phyloP scores from a whole-genome alignment of 1,139 yeast genomes.

The Blastobotrys illinoisensis region DNA sequence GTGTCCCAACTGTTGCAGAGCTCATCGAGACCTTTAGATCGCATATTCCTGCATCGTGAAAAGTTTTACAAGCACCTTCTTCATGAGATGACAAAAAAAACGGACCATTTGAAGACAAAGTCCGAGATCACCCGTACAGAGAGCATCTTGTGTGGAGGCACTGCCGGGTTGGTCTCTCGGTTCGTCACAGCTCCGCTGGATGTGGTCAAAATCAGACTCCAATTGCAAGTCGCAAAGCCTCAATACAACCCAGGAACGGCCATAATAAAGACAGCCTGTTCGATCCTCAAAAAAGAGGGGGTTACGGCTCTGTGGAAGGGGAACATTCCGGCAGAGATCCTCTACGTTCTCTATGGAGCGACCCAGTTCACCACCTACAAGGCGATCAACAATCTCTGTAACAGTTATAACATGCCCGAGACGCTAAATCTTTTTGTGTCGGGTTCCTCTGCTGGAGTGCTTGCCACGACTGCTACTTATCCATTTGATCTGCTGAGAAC shows the following conservation, averaged over 20 bases:
- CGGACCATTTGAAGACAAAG: conserved; percentile 28
- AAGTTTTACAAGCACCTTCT: not conserved
- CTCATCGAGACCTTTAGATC: not conserved
- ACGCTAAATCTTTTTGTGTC: conserved; percentile 48
- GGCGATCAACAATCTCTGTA: conserved; percentile 42
- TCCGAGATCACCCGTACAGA: conserved; percentile 30
- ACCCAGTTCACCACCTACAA: conserved; percentile 75
- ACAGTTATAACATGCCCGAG: conserved; percentile 32
- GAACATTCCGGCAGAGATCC: conserved; percentile 81
- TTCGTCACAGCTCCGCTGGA: conserved; percentile 86
- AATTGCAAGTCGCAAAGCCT: conserved; percentile 40
- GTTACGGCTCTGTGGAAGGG: conserved; percentile 84
- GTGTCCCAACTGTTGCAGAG: not conserved
- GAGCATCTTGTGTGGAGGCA: conserved; percentile 60
- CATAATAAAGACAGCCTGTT: conserved; percentile 28
- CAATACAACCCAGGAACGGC: conserved; percentile 30
- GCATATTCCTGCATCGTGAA: not conserved
- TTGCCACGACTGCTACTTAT: conserved; percentile 69
- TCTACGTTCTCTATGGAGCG: conserved; percentile 83
- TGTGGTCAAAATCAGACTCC: conserved; percentile 79
- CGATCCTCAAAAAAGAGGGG: conserved; percentile 48
- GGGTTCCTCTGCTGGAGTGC: conserved; percentile 73
- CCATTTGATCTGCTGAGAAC: conserved; percentile 88
- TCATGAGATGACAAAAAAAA: not conserved
- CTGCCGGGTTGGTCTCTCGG: conserved; percentile 55